Conservation (phyloP, 2,329 filamentous ascomycete genomes). For the Fonsecaea monophora region DNA sequence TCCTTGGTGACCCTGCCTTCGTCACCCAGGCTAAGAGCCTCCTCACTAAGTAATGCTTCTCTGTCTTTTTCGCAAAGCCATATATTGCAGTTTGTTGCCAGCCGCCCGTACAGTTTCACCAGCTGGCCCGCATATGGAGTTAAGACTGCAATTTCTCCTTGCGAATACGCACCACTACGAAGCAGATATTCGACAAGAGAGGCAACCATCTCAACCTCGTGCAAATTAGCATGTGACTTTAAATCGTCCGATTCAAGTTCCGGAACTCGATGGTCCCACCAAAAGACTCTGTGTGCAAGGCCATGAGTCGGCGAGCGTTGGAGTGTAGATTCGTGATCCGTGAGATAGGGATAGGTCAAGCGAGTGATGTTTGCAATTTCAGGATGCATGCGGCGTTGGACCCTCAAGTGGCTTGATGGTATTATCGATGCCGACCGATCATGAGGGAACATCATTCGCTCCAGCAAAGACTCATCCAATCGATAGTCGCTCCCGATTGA, state of each 20-base stretch:
- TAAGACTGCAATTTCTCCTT: conserved; percentile 45
- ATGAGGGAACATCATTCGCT: conserved; percentile 55
- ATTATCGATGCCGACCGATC: conserved; percentile 33
- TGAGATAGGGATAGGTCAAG: conserved; percentile 42
- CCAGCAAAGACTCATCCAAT: conserved; percentile 68
- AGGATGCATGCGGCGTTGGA: conserved; percentile 46
- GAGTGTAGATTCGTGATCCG: conserved; percentile 35
- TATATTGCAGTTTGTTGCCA: conserved; percentile 40
- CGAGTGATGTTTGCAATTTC: conserved; percentile 42
- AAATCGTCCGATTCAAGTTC: conserved; percentile 37
- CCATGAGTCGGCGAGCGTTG: conserved; percentile 32
- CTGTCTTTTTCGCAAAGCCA: conserved; percentile 43
- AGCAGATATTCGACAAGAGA: conserved; percentile 42
- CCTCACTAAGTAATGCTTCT: conserved; percentile 39
- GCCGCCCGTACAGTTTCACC: conserved; percentile 35
- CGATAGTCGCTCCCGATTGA: conserved; percentile 57
- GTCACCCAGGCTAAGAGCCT: conserved; percentile 32
- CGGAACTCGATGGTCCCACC: conserved; percentile 43
- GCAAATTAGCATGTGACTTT: conserved; percentile 42
- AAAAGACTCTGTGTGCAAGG: conserved; percentile 41
- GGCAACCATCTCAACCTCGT: conserved; percentile 43
- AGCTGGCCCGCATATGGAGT: conserved; percentile 45
- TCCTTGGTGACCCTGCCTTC: conserved; percentile 33
- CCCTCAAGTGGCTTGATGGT: conserved; percentile 38
- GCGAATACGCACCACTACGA: conserved; percentile 40